Percentiles rank a stretch among this genome's conserved stretches.
Conservation (phyloP, 169 alveolate genomes). For the Cryptosporidium sp. region DNA sequence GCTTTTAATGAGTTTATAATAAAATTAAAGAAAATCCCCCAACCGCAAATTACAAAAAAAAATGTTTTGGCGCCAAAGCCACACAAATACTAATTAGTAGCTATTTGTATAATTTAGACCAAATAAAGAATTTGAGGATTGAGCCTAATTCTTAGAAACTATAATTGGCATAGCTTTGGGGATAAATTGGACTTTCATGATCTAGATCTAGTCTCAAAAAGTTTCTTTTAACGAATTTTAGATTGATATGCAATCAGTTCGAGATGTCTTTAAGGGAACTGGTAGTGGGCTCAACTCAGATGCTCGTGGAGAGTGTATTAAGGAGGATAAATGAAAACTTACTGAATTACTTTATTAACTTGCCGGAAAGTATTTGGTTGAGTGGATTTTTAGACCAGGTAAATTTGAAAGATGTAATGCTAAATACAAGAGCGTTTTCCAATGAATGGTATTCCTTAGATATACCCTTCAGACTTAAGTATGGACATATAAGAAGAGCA, state of each 20-base stretch:
- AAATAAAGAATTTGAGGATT: neutral
- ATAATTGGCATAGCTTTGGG: neutral
- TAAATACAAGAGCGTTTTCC: conserved; percentile 65
- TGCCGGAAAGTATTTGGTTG: conserved; percentile 72
- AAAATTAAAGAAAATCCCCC: neutral
- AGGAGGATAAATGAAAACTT: conserved; percentile 69
- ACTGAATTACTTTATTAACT: conserved; percentile 58
- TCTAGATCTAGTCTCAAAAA: neutral
- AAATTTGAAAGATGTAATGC: conserved; percentile 66
- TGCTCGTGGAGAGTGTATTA: conserved; percentile 73
- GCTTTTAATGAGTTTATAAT: no score
- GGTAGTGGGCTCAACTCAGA: conserved; percentile 71
- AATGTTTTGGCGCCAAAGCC: conserved; percentile 39
- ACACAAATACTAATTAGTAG: conserved; percentile 14
- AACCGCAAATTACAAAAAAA: neutral
- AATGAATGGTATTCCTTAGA: conserved; percentile 74
- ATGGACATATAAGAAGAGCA: conserved; percentile 73
- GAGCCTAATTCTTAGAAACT: neutral
- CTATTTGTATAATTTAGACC: neutral
- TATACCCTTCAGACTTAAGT: conserved; percentile 64
- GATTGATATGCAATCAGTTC: conserved; percentile 30
- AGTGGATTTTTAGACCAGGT: conserved; percentile 72
- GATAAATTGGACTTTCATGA: neutral
- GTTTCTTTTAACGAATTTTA: neutral
- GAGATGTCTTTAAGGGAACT: conserved; percentile 65